Base-by-base conservation (phyloP, 2,329 filamentous ascomycete species). In the Orbilia blumenaviensis region DNA sequence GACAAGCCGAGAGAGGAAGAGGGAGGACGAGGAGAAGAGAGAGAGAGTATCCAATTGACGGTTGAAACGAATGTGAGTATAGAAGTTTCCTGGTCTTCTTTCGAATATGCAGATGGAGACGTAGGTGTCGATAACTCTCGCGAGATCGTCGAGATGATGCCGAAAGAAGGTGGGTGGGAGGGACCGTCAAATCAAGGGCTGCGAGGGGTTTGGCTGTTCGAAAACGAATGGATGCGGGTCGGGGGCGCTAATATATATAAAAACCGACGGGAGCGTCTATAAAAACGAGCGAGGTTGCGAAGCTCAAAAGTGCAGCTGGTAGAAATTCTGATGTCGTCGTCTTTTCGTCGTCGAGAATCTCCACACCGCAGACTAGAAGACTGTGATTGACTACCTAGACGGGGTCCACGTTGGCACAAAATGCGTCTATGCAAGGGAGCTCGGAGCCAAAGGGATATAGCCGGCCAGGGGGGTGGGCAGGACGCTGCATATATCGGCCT, bases 391-490 rank as follows among this genome's bases (percentile, higher is more conserved):
- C n/a, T n/a, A n/a, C n/a, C n/a, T n/a, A 52, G 54, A 36, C 44
- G 58, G n/a, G n/a, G 58, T 42, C 61, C 69, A 74, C 61, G 62
- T 67, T 66, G 69, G 54, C 62, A 62, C 16, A 54, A 74, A 67
- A 54, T 74, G 62, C 62, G 69, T 67, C 69, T 67, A 60, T 66
- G 61, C 61, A 66, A 66, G 66, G 69, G 69, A 74, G 69, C 69
- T 74, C 42, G 48, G 61, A 67, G 62, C 66, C 62, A 62, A 74
- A 56, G 66, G 56, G 52, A 68, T 56, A 34, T 52, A 60, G 41
- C 52, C 52, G 61, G 68, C 50, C 61, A 73, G 68, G 68, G 68
- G 50, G 42, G n/a, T n/a, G n/a, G n/a, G 46, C 42, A 36, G 2
- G 46, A 34, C 27, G 34, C 6, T 60, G 44, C 44, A 44, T 38